phyloP scores from a whole-genome alignment of 2,329 filamentous ascomycete species.

The Didymella sp. region DNA sequence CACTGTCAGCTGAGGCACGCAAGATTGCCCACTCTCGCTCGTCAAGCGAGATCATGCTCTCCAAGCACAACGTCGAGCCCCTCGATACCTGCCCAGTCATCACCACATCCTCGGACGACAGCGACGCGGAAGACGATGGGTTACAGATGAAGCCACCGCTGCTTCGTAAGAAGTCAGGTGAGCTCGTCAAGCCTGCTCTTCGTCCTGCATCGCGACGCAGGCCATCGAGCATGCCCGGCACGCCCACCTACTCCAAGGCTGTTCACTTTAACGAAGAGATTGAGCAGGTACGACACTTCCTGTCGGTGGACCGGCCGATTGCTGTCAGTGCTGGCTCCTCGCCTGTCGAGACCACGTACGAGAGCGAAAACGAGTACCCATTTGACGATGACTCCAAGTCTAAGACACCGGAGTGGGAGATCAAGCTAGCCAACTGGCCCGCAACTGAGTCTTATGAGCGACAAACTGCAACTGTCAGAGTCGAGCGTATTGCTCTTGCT shows the following conservation, averaged over 20 bases:
- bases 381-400: conserved; percentile 65
- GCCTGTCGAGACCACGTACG: conserved; percentile 82
- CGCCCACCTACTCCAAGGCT: conserved; percentile 91
- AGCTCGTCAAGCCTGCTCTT: conserved; percentile 91
- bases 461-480: conserved; percentile 70
- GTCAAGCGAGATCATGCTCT: conserved; percentile 63
- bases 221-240: conserved; percentile 96
- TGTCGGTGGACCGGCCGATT: conserved; percentile 92
- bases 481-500: conserved; percentile 88
- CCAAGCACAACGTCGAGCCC: conserved; percentile 50
- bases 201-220: conserved; percentile 79
- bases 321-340: conserved; percentile 95
- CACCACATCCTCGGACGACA: conserved; percentile 55
- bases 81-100: conserved; percentile 55
- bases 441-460: conserved; percentile 65
- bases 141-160: conserved; percentile 78
- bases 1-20: conserved; percentile 62
- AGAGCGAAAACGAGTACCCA: conserved; percentile 88
- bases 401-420: conserved; percentile 78
- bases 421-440: conserved; percentile 84
- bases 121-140: conserved; percentile 65
- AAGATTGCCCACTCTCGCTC: conserved; percentile 69
- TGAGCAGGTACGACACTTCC: conserved; percentile 94
- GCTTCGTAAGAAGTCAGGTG: conserved; percentile 97
- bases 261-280: conserved; percentile 99